A percentile compares a stretch with the other conserved stretches of the same genome.
These are phyloP conservation scores for Nannizziopsis barbatae DNA, from an alignment of 2,329 filamentous ascomycete species.

Conservation along the genomic window DNA sequence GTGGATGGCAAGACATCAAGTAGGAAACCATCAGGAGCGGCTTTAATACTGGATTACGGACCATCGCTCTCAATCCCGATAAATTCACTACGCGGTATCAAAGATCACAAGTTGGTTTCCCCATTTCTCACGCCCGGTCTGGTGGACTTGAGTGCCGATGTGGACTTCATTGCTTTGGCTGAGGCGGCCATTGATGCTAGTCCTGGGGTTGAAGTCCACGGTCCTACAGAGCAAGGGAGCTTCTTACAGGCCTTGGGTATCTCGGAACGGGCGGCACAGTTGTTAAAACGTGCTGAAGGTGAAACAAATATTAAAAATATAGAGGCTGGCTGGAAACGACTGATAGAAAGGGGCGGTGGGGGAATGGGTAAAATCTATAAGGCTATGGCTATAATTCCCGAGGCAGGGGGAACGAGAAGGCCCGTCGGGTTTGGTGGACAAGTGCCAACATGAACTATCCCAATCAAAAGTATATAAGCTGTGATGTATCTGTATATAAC, in stretches of 20 bases:
- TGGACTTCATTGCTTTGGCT: constrained; percentile 80
- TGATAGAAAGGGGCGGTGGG: constrained; percentile 69
- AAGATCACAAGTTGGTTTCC: constrained; percentile 60
- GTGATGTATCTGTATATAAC: too few relatives aligned
- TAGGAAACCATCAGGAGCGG: constrained; percentile 61
- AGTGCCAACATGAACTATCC: constrained; percentile 18
- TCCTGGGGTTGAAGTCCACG: constrained; percentile 77
- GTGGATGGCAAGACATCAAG: constrained; percentile 12
- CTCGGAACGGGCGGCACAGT: constrained; percentile 58
- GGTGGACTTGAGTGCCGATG: constrained; percentile 83
- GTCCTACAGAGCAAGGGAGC: constrained; percentile 71
- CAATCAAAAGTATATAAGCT: not conserved
- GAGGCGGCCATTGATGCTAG: constrained; percentile 68
- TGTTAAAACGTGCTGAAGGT: constrained; percentile 44
- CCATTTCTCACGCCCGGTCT: constrained; percentile 70
- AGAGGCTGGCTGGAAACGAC: constrained; percentile 62
- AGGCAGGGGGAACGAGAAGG: constrained; percentile 58
- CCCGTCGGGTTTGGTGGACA: constrained; percentile 87
- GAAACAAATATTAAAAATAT: constrained; percentile 50
- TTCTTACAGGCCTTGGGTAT: constrained; percentile 80
- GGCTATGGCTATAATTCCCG: constrained; percentile 77
- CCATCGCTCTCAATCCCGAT: constrained; percentile 65
- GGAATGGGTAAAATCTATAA: constrained; percentile 97
- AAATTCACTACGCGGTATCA: constrained; percentile 85
- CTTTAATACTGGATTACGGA: constrained; percentile 93